Conservation (phyloP, 352 stramenopile genomes). For the Pythium diclinum region DNA sequence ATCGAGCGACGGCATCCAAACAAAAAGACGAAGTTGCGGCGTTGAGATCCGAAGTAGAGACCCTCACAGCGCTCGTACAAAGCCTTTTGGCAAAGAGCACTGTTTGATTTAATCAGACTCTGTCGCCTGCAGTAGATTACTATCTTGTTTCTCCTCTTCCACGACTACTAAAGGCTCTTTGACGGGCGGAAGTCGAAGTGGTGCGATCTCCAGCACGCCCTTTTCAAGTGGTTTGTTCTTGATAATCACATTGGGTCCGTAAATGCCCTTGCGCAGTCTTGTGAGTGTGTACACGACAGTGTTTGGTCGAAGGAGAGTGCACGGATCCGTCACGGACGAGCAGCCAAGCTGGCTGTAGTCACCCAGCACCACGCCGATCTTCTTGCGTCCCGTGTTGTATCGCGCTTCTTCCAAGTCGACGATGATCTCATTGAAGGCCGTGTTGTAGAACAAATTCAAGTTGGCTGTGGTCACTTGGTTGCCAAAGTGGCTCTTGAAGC, state of each 20-base stretch:
- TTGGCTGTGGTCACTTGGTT: constrained; percentile 84
- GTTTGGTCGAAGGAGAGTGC: constrained; percentile 55
- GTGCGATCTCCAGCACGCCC: constrained; percentile 54
- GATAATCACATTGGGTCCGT: constrained; percentile 62
- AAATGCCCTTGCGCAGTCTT: constrained; percentile 59
- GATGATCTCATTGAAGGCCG: constrained; percentile 14
- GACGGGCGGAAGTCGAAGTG: constrained; percentile 12
- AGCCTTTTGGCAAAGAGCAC: not conserved
- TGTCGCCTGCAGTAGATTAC: not conserved
- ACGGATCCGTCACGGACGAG: constrained; percentile 66
- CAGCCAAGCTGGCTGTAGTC: constrained; percentile 73
- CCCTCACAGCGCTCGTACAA: constrained; percentile 12
- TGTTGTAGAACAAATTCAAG: constrained; percentile 47
- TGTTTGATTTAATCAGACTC: not conserved
- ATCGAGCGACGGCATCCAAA: not conserved
- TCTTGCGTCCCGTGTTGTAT: constrained; percentile 66
- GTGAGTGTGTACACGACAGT: constrained; percentile 71
- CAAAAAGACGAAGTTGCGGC: not conserved
- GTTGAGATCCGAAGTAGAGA: constrained; percentile 10
- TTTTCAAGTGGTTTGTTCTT: constrained; percentile 82
- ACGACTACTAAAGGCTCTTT: not conserved
- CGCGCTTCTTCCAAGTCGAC: constrained; percentile 33
- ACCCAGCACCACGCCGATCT: constrained; percentile 69
- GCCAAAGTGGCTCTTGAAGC: constrained; percentile 77
- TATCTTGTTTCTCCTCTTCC: not conserved